Evolutionary conservation across 2,329 filamentous ascomycete species (phyloP).

Genomic region (Clonostachys rosea): DNA sequence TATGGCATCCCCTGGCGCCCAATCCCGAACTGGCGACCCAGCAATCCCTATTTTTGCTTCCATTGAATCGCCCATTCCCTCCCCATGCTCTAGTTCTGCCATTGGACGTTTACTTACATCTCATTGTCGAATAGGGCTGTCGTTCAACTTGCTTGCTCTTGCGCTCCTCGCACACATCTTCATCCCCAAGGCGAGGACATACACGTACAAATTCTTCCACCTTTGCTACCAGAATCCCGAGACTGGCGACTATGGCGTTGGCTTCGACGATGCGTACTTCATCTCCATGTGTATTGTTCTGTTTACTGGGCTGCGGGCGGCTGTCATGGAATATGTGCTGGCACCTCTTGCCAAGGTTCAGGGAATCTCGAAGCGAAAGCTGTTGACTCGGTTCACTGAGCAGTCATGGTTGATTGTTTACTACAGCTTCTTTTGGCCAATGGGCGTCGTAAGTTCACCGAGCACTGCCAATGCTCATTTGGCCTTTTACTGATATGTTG

Average conservation of each 20-base stretch:
- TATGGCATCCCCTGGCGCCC: constrained; percentile 1
- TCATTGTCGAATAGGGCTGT: constrained; percentile 55
- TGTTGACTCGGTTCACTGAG: constrained; percentile 80
- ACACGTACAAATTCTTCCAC: constrained; percentile 84
- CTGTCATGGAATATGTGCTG: constrained; percentile 81
- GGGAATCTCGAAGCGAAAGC: constrained; percentile 74
- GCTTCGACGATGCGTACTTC: constrained; percentile 74
- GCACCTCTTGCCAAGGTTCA: constrained; percentile 68
- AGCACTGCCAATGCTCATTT: not conserved
- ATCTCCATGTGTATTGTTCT: constrained; percentile 75
- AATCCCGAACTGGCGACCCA: not conserved
- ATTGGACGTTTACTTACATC: not conserved
- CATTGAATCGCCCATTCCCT: too few species aligned
- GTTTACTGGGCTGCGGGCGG: constrained; percentile 82
- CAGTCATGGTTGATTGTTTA: constrained; percentile 90
- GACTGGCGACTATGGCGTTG: constrained; percentile 68
- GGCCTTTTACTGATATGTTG: not conserved
- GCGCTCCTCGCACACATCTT: constrained; percentile 77
- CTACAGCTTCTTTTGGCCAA: constrained; percentile 73
- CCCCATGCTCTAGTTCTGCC: not conserved
- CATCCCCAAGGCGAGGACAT: constrained; percentile 73
- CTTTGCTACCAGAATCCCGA: constrained; percentile 75
- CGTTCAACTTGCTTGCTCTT: constrained; percentile 79
- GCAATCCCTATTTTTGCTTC: not conserved
- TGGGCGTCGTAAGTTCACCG: constrained; percentile 67